Evolutionary conservation across 2,329 filamentous ascomycete species (phyloP).

Genomic region (Phyllosticta paracitricarpa): DNA sequence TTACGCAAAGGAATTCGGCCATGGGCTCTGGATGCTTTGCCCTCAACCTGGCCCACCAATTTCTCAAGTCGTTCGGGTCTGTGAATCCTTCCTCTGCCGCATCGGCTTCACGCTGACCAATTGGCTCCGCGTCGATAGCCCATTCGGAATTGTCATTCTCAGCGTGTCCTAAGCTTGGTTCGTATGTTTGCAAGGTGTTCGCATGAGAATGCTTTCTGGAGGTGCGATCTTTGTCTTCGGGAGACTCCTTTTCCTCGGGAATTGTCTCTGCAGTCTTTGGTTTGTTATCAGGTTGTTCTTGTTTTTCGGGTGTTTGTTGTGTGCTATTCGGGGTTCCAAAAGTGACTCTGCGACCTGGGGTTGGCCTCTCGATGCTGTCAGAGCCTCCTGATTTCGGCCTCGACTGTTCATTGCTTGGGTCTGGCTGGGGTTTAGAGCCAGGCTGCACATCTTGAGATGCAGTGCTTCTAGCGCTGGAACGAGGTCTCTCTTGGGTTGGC

Average conservation of each 20-base stretch:
- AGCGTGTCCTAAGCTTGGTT: not conserved
- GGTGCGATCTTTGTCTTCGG: not conserved
- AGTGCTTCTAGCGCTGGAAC: not conserved
- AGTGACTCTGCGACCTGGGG: not conserved
- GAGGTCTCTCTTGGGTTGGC: not conserved
- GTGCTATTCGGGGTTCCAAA: not conserved
- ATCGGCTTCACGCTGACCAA: not conserved
- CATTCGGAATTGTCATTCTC: not conserved
- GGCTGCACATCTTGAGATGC: not conserved
- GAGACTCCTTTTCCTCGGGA: not conserved
- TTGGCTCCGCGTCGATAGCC: constrained; percentile 6
- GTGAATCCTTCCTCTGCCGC: not conserved
- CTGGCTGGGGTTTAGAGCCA: not conserved
- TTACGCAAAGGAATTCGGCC: constrained; percentile 6
- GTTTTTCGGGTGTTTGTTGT: not conserved
- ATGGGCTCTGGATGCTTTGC: constrained; percentile 9
- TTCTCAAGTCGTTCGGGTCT: constrained; percentile 4
- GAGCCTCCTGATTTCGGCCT: not conserved
- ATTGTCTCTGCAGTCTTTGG: not conserved
- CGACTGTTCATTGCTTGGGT: not conserved
- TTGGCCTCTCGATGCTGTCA: not conserved
- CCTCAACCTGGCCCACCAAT: constrained; percentile 6
- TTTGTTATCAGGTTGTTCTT: not conserved
- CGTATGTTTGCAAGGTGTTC: not conserved
- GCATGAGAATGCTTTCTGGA: not conserved